Percentiles rank a stretch among this genome's conserved stretches.
phyloP scores from a whole-genome alignment of 2,329 filamentous ascomycete species.

The Colletotrichum ledebouriae region DNA sequence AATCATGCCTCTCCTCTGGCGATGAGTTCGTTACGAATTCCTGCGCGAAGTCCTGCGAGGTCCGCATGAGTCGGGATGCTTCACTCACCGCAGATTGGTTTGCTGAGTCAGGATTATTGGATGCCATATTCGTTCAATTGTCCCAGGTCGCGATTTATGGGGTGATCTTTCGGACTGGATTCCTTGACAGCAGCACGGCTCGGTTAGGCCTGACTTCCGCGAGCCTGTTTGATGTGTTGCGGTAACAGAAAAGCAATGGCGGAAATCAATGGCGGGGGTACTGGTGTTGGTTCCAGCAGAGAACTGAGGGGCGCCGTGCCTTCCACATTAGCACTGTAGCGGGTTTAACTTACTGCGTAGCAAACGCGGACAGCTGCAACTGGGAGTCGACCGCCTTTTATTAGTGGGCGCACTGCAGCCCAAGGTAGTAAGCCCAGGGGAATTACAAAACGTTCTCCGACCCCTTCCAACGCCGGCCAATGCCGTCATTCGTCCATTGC shows the following conservation, averaged over 20 bases:
- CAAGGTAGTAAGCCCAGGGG: background rate
- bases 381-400: conserved; percentile 6
- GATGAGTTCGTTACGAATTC: background rate
- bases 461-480: background rate
- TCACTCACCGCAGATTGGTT: conserved; percentile 53
- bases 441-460: conserved; percentile 14
- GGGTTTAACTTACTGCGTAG: conserved; percentile 1
- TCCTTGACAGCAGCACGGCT: too few species aligned
- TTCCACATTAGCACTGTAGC: conserved; percentile 16
- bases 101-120: conserved; percentile 53
- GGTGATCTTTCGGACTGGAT: too few species aligned
- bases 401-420: conserved; percentile 4
- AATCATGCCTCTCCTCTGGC: background rate
- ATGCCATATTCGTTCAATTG: conserved; percentile 50
- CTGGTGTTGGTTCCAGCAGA: conserved; percentile 6
- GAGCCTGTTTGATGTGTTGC: background rate
- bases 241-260: background rate
- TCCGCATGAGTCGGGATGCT: background rate
- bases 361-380: conserved; percentile 10
- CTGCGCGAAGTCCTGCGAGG: background rate
- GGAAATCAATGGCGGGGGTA: conserved; percentile 21
- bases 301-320: conserved; percentile 13
- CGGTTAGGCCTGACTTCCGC: too few species aligned
- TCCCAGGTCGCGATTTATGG: too few species aligned
- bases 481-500: conserved; percentile 28